Evolutionary conservation across 345 rosid genomes (phyloP), one percentile per base, ranked within the genome.

Genomic region (Eutrema heterophyllum): DNA sequence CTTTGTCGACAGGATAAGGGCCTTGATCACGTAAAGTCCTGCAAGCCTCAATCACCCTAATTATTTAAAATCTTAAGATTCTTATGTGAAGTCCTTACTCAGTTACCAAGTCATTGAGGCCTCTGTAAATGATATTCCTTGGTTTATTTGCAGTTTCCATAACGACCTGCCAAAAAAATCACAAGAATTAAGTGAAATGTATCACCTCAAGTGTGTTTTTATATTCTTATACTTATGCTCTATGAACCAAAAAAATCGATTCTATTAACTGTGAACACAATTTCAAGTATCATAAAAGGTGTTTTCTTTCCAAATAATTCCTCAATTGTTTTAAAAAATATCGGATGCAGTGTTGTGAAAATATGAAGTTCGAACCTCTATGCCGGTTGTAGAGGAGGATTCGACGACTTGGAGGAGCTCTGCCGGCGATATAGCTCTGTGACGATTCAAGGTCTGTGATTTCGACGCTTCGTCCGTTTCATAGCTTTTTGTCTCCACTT

Each of bases 111-210:
- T 94, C 98, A 73, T 85, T 86, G 40, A 91, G 73, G 50, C 98
- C 96, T 81, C 91, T 91, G 61, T 94, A 91, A 60, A 88, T 78
- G 54, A 94, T 72, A 78, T 84, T 91, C 38, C 88, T 82, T 68
- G 97, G 98, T 79, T 86, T 86, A 60, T 88, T 88, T 27, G 91
- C 96, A 73, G 97, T 96, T 70, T 87, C 95, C 97, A 94, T 89
- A 33, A 91, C 96, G 36, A 94, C 96, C 97, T 94, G 70, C 7
- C 78, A 63, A 27, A 45, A 24, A 26, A 48, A 39, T 55, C 5
- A 21, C 24, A 1, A 21, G 21, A 21, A 21, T 21, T 21, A 21
- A 21, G 24, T 21, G 24, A 21, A 21, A 21, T 21, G 24, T 21
- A 21, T 21, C 1, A 21, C 24, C 24, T 21, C 24, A 21, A 21